phyloP scores from a whole-genome alignment of 345 rosid genomes.

The Pistacia integerrima region DNA sequence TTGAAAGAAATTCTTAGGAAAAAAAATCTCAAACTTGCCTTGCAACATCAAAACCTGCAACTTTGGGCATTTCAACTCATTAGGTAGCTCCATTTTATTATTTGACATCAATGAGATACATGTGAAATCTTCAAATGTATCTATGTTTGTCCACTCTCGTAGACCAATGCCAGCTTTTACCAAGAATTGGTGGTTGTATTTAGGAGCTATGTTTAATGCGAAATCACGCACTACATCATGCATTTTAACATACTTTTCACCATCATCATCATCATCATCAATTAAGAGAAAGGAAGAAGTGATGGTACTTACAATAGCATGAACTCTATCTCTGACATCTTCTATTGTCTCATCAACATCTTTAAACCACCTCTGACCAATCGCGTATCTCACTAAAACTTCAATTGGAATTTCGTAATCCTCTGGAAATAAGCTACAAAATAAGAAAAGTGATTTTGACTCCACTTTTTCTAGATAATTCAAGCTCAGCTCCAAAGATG shows the following conservation, averaged over 20 bases:
- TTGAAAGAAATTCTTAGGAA: too few species aligned
- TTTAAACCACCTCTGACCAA: conserved; percentile 7
- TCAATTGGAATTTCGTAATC: conserved; percentile 6
- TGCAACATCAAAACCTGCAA: too few species aligned
- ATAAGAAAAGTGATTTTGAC: neutral
- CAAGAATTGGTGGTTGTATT: neutral
- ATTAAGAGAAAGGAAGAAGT: conserved; percentile 6
- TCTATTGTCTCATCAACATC: neutral
- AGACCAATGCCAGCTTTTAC: neutral
- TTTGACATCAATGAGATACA: conserved; percentile 6
- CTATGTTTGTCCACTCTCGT: neutral
- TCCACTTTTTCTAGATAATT: neutral
- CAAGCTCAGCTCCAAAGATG: neutral
- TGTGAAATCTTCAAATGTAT: neutral
- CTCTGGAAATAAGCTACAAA: conserved; percentile 21
- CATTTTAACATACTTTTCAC: neutral
- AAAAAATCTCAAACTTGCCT: too few species aligned
- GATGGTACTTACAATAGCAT: neutral
- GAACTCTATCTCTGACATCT: neutral
- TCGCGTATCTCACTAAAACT: neutral
- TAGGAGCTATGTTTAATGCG: neutral
- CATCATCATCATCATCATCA: neutral
- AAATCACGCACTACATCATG: neutral
- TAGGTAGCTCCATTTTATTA: neutral
- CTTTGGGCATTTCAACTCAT: neutral